Conservation (phyloP, 345 rosid species). For the Euclidium syriacum region DNA sequence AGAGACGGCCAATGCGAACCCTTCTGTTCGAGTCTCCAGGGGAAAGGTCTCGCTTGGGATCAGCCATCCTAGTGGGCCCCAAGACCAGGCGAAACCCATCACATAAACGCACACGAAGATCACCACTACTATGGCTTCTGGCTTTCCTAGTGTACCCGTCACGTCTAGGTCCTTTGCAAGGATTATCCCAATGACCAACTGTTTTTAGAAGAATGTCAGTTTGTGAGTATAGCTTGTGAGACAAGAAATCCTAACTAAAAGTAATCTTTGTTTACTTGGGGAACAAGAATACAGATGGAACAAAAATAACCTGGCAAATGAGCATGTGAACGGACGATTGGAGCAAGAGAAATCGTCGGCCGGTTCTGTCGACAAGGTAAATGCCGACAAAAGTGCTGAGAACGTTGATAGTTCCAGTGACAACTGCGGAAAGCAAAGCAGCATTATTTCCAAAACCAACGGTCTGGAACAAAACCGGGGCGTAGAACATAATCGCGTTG, state of each 20-base stretch:
- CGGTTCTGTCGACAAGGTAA: slow-evolving; percentile 27
- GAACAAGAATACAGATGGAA: not conserved
- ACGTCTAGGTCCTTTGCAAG: slow-evolving; percentile 16
- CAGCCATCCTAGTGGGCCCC: slow-evolving; percentile 62
- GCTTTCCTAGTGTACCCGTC: slow-evolving; percentile 9
- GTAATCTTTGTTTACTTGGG: not conserved
- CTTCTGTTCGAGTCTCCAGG: slow-evolving; percentile 40
- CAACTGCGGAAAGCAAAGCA: slow-evolving; percentile 40
- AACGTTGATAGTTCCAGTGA: slow-evolving; percentile 41
- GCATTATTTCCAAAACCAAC: slow-evolving; percentile 45
- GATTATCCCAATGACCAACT: slow-evolving; percentile 27
- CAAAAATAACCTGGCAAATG: not conserved
- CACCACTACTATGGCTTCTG: slow-evolving; percentile 31
- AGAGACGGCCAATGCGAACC: slow-evolving; percentile 39
- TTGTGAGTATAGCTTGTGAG: not conserved
- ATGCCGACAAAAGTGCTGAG: slow-evolving; percentile 33
- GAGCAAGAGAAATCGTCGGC: slow-evolving; percentile 38
- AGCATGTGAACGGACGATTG: slow-evolving; percentile 27
- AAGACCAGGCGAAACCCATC: slow-evolving; percentile 57
- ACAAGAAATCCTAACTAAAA: not conserved
- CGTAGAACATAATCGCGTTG: slow-evolving; percentile 45
- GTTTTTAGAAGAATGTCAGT: not conserved
- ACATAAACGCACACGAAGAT: slow-evolving; percentile 37
- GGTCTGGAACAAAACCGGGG: no score
- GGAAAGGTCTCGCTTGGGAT: slow-evolving; percentile 59